Conservation (phyloP, 805 yeast species). For the Clavispora santaluciae region DNA sequence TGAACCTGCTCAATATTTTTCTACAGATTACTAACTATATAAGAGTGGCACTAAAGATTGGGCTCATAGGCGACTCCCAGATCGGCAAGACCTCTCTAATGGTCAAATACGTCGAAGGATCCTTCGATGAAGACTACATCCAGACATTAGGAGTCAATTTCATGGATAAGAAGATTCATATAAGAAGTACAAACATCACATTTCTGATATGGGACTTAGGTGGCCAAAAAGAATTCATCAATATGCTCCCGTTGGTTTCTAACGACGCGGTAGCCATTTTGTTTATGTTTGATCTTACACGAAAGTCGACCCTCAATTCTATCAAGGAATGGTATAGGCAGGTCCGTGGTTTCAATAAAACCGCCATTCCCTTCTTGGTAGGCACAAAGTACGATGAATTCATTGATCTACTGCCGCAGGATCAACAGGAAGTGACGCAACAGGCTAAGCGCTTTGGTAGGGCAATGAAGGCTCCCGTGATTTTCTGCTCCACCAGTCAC, state of each 20-base stretch:
- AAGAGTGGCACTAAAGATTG: conserved; percentile 74
- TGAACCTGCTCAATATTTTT: neutral
- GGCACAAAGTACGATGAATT: conserved; percentile 94
- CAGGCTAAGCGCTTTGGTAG: conserved; percentile 80
- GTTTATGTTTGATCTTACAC: conserved; percentile 82
- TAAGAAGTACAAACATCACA: conserved; percentile 81
- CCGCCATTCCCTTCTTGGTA: conserved; percentile 84
- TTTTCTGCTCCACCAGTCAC: conserved; percentile 87
- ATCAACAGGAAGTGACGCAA: conserved; percentile 78
- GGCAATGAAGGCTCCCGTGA: conserved; percentile 81
- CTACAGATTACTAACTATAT: conserved; percentile 17
- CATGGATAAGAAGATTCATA: conserved; percentile 82
- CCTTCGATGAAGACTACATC: conserved; percentile 85
- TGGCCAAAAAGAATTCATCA: conserved; percentile 90
- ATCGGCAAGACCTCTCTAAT: conserved; percentile 93
- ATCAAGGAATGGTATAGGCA: conserved; percentile 93
- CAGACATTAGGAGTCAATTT: conserved; percentile 95
- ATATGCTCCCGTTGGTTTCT: conserved; percentile 90
- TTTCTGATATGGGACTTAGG: conserved; percentile 96
- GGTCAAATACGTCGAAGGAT: conserved; percentile 96
- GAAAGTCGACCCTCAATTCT: conserved; percentile 81
- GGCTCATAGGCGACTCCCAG: conserved; percentile 91
- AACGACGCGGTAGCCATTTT: conserved; percentile 88
- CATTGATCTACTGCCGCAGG: conserved; percentile 69
- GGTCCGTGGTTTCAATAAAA: conserved; percentile 81